Evolutionary conservation across 164 flowering plant genomes (phyloP), one percentile per base, ranked within the genome.

Genomic region (Aristolochia contorta): DNA sequence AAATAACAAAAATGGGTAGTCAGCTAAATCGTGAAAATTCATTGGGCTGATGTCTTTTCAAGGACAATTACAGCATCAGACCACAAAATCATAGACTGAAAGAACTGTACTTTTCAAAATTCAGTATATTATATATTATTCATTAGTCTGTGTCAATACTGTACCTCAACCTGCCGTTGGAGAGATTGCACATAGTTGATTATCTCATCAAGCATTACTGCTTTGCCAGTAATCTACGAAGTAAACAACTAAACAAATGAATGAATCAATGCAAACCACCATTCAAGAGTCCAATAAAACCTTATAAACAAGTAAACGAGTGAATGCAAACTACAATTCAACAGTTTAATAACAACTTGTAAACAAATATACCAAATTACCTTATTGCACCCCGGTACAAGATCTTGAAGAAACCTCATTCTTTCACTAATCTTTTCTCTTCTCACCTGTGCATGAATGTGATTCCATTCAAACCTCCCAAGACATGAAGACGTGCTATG

Each of bases 331-430:
- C 1, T 19, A 18, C 24, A 22, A 5, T 51, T 12, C 41, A 58
- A 24, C 20, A 24, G 24, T 27, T 27, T 5, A 37, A 37, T 6
- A 37, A 37, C 9, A 47, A 47, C 21, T 27, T 33, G 14, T 27
- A 20, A 49, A 47, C 21, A 15, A 2, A 2, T 10, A 3, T 15
- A 21, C 12, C 37, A 19, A 48, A 21, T 57, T 70, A 92, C 98
- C 96, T 92, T 92, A 69, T 81, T 86, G 73, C 98, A 92, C 57
- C 98, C 98, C 1, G 98, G 98, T 61, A 92, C 98, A 72, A 92
- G 94, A 67, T 92, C 98, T 76, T 92, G 98, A 63, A 92, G 96
- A 84, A 87, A 71, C 75, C 77, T 89, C 98, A 92, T 92, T 47
- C 98, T 67, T 78, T 92, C 91, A 65, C 96, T 89, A 56, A 92